These are phyloP conservation scores for Rhynchosporium agropyri DNA, from an alignment of 2,329 filamentous ascomycete species.

Conservation along the genomic window DNA sequence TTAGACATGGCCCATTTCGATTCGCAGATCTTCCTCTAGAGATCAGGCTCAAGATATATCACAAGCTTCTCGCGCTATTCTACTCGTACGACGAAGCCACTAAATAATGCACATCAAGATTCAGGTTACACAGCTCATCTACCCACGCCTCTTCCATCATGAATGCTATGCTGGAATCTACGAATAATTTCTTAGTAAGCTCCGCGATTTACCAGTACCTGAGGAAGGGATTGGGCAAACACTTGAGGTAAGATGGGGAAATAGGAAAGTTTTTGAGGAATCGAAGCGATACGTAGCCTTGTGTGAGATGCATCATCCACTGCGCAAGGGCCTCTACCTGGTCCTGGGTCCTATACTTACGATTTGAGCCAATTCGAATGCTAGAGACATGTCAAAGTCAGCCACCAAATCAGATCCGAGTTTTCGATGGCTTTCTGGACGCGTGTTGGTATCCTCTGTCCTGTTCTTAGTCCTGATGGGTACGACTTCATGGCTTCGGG, in stretches of 20 bases:
- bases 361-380: background rate
- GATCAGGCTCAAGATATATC: background rate
- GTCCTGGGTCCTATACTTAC: background rate
- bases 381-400: background rate
- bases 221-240: background rate
- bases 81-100: background rate
- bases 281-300: background rate
- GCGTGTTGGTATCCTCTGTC: background rate
- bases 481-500: background rate
- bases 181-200: background rate
- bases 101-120: background rate
- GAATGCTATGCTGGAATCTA: background rate
- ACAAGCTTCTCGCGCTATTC: background rate
- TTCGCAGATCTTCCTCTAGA: background rate
- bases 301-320: background rate
- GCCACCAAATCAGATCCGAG: background rate
- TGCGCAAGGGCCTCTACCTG: background rate
- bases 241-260: background rate
- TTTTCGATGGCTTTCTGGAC: constrained; percentile 1
- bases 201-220: background rate
- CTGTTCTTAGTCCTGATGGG: background rate
- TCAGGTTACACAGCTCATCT: background rate
- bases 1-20: background rate
- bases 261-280: background rate
- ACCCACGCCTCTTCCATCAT: background rate